phyloP scores from a whole-genome alignment of 2,329 filamentous ascomycete species.

The Cytospora chrysosperma region DNA sequence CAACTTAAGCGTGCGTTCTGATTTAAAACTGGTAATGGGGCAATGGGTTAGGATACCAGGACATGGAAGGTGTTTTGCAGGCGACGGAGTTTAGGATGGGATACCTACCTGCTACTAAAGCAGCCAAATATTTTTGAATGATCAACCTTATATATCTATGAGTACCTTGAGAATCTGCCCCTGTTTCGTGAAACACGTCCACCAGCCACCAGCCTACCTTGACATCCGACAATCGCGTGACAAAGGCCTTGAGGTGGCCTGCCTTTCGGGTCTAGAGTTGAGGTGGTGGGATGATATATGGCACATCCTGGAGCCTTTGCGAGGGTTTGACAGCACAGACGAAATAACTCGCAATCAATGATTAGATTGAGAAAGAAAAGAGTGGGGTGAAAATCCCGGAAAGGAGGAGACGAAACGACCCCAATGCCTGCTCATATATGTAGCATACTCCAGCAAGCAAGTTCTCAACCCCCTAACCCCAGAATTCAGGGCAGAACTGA shows the following conservation, averaged over 20 bases:
- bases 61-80: constrained; percentile 10
- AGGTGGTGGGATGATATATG: background rate
- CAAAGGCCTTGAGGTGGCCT: background rate
- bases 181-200: background rate
- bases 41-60: constrained; percentile 1
- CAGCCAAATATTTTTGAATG: background rate
- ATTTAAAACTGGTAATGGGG: background rate
- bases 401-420: background rate
- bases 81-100: constrained; percentile 13
- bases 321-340: background rate
- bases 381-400: background rate
- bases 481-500: too few relatives aligned
- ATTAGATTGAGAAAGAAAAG: background rate
- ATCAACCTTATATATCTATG: background rate
- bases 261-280: background rate
- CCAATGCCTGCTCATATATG: background rate
- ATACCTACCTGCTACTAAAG: background rate
- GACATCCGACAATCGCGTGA: background rate
- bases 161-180: background rate
- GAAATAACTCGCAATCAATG: background rate
- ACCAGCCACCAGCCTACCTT: background rate
- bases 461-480: too few relatives aligned
- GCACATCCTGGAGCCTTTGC: background rate
- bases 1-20: background rate
- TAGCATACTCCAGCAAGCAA: too few relatives aligned